phyloP scores from a whole-genome alignment of 805 yeast genomes.

The Starmera amethionina region DNA sequence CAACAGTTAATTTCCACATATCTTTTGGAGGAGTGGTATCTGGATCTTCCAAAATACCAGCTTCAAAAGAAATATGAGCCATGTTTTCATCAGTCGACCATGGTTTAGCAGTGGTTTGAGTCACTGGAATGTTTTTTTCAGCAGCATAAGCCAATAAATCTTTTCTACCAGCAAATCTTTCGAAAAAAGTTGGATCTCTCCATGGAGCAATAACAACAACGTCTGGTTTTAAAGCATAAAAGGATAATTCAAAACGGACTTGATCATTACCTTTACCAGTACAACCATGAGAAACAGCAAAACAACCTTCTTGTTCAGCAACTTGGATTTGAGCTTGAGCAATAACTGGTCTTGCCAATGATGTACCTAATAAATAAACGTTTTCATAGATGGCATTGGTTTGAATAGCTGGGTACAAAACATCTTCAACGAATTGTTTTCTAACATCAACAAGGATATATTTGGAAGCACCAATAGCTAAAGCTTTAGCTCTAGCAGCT shows the following conservation, averaged over 20 bases:
- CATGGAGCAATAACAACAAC: conserved; percentile 97
- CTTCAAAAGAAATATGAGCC: conserved; percentile 98
- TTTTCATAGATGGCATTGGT: conserved; percentile 97
- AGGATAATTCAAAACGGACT: conserved; percentile 93
- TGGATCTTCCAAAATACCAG: conserved; percentile 98
- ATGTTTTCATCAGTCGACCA: conserved; percentile 99
- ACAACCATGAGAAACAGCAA: conserved; percentile 98
- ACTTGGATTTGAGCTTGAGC: conserved; percentile 97
- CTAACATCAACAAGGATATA: conserved; percentile 92
- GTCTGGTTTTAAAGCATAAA: conserved; percentile 97
- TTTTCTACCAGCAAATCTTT: conserved; percentile 96
- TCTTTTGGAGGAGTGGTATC: conserved; percentile 98
- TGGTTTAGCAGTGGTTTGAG: conserved; percentile 98
- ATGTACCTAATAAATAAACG: conserved; percentile 92
- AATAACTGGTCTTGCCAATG: conserved; percentile 97
- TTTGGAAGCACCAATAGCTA: conserved; percentile 95
- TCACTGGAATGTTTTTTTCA: conserved; percentile 82
- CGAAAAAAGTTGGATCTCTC: conserved; percentile 94
- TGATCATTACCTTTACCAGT: conserved; percentile 99
- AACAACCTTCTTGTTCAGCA: conserved; percentile 96
- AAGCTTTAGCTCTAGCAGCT: conserved; percentile 93
- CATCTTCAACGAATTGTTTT: conserved; percentile 87
- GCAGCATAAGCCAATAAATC: conserved; percentile 93
- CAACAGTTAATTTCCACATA: conserved; percentile 98
- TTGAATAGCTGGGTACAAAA: conserved; percentile 92